Evolutionary conservation across 1,284 basidiomycete genomes (phyloP).

Genomic region (Sanguinoderma infundibulare): DNA sequence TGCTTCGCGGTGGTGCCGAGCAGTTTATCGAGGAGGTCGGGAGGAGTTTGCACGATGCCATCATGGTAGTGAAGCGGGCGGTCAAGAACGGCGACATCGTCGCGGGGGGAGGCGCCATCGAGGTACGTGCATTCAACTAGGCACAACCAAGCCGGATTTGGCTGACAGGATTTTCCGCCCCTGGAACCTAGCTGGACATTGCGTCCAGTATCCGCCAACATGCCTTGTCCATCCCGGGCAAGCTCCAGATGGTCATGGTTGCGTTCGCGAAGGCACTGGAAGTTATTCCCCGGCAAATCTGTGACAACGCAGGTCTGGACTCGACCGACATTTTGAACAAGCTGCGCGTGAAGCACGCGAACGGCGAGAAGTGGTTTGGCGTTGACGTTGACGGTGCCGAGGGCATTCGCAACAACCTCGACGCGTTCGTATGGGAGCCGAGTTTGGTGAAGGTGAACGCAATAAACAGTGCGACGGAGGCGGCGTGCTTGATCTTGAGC

Average conservation of each 20-base stretch:
- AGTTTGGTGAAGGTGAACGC: slow-evolving; percentile 96
- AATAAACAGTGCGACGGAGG: slow-evolving; percentile 93
- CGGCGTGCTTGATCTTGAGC: slow-evolving; percentile 93
- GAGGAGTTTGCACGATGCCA: slow-evolving; percentile 96
- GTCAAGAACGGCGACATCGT: slow-evolving; percentile 96
- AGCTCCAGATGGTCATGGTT: slow-evolving; percentile 94
- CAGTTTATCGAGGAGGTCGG: slow-evolving; percentile 99
- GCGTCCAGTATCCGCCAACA: slow-evolving; percentile 92
- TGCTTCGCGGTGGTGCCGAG: slow-evolving; percentile 96
- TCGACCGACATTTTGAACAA: slow-evolving; percentile 98
- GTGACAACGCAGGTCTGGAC: slow-evolving; percentile 98
- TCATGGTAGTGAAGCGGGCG: slow-evolving; percentile 99
- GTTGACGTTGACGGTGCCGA: slow-evolving; percentile 93
- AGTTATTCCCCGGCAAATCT: slow-evolving; percentile 97
- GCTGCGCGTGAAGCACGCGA: slow-evolving; percentile 95
- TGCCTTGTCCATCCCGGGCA: slow-evolving; percentile 93
- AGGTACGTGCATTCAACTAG: slow-evolving; percentile 54
- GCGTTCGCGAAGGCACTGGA: slow-evolving; percentile 98
- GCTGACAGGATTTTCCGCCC: slow-evolving; percentile 6
- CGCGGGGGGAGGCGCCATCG: slow-evolving; percentile 96
- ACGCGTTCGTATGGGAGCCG: slow-evolving; percentile 98
- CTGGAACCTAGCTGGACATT: slow-evolving; percentile 82
- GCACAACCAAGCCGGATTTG: slow-evolving; percentile 6
- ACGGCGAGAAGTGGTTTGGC: slow-evolving; percentile 88
- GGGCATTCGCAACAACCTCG: slow-evolving; percentile 94